Percentiles rank a stretch among this genome's conserved stretches.
These are phyloP conservation scores for Naumovozyma dairenensis DNA, from an alignment of 805 yeast genomes.

Conservation along the genomic window DNA sequence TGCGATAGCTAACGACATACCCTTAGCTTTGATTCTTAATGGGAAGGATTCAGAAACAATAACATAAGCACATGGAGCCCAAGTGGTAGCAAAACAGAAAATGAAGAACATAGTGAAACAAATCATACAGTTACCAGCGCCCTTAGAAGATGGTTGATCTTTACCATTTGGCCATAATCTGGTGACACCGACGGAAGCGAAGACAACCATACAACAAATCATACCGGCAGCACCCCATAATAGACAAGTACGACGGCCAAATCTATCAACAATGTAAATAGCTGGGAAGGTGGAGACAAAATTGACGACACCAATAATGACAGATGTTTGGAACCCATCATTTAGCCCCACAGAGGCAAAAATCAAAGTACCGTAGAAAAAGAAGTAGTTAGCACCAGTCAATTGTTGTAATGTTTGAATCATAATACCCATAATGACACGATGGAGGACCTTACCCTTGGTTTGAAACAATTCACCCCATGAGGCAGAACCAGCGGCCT, in stretches of 20 bases:
- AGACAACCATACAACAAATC: constrained; percentile 34
- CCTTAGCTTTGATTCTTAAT: constrained; percentile 53
- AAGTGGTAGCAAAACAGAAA: constrained; percentile 58
- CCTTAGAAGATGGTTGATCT: constrained; percentile 40
- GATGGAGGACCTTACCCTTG: constrained; percentile 46
- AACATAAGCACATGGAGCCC: constrained; percentile 59
- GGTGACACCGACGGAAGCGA: constrained; percentile 49
- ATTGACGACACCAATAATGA: constrained; percentile 45
- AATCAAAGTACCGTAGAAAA: constrained; percentile 52
- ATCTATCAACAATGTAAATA: constrained; percentile 38
- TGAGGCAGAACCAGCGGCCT: constrained; percentile 50
- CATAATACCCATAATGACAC: constrained; percentile 40
- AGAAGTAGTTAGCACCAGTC: constrained; percentile 53
- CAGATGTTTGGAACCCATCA: constrained; percentile 47
- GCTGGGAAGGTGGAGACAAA: constrained; percentile 44
- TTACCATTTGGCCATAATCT: constrained; percentile 32
- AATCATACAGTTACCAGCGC: constrained; percentile 61
- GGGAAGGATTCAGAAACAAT: constrained; percentile 59
- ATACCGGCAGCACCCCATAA: constrained; percentile 38
- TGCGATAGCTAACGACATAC: constrained; percentile 48
- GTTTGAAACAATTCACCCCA: constrained; percentile 60
- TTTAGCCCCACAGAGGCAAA: constrained; percentile 47
- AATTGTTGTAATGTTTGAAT: constrained; percentile 53
- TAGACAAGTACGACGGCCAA: constrained; percentile 40
- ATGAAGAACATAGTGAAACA: constrained; percentile 55